Conservation (phyloP, 208 protist genomes). For the Balamuthia mandrillaris region DNA sequence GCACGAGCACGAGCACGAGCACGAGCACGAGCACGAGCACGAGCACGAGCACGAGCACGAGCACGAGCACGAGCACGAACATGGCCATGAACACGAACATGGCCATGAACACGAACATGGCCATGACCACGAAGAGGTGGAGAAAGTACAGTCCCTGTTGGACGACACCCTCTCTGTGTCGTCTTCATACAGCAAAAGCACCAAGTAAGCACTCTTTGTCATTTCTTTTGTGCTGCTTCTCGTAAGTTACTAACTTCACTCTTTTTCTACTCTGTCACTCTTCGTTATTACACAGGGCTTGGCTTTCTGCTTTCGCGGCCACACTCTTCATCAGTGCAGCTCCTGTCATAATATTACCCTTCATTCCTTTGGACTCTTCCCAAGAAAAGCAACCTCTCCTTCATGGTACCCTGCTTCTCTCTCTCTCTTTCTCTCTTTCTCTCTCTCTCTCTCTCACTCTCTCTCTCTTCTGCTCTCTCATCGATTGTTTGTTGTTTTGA, state of each 20-base stretch:
- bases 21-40: constrained; percentile 13
- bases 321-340: not conserved
- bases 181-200: not conserved
- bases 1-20: not conserved
- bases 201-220: not conserved
- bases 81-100: not conserved
- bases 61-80: not conserved
- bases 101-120: not conserved
- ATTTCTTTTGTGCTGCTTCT: not conserved
- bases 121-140: not conserved
- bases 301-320: not conserved
- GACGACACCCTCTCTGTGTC: not conserved
- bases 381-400: not conserved
- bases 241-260: not conserved
- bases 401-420: not conserved
- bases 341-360: constrained; percentile 7
- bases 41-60: not conserved
- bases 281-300: not conserved
- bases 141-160: not conserved
- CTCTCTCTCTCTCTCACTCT: not conserved
- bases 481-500: not conserved
- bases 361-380: constrained; percentile 10
- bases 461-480: not conserved
- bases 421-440: not conserved
- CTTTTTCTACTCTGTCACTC: not conserved